Evolutionary conservation across 805 yeast genomes (phyloP).

Genomic region (Vanderwaltozyma yarrowii): DNA sequence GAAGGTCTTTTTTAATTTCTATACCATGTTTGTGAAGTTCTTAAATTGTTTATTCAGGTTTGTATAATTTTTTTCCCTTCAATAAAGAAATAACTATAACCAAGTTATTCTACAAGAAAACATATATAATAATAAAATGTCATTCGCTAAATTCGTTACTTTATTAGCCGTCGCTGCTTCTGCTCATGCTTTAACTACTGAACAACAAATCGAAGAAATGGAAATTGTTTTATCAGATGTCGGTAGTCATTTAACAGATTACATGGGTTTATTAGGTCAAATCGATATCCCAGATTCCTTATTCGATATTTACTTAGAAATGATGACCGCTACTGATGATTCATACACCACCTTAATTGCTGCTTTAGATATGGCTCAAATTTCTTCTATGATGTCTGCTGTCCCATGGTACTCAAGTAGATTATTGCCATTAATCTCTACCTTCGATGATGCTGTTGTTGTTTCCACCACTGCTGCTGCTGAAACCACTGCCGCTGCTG

Average conservation of each 20-base stretch:
- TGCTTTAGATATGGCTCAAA: constrained; percentile 9
- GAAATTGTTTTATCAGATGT: constrained; percentile 16
- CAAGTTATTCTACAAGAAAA: too few species aligned
- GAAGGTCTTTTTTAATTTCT: too few species aligned
- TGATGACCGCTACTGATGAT: constrained; percentile 14
- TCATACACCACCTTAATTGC: constrained; percentile 23
- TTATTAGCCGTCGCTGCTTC: constrained; percentile 14
- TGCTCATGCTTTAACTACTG: constrained; percentile 12
- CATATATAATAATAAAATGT: too few species aligned
- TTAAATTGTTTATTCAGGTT: too few species aligned
- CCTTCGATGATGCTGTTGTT: not conserved
- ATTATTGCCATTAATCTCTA: constrained; percentile 9
- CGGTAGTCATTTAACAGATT: constrained; percentile 8
- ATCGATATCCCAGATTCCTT: constrained; percentile 15
- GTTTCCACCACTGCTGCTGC: not conserved
- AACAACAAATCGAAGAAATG: constrained; percentile 15
- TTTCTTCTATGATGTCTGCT: constrained; percentile 23
- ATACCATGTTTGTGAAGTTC: too few species aligned
- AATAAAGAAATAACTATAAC: too few species aligned
- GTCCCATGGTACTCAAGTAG: constrained; percentile 30
- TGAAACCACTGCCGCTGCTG: constrained; percentile 5
- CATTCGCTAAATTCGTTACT: constrained; percentile 5
- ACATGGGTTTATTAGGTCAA: constrained; percentile 12
- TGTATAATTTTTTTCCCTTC: too few species aligned
- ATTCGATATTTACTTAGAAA: constrained; percentile 10